Conservation (phyloP, 805 yeast genomes). For the Spathaspora arborariae region DNA sequence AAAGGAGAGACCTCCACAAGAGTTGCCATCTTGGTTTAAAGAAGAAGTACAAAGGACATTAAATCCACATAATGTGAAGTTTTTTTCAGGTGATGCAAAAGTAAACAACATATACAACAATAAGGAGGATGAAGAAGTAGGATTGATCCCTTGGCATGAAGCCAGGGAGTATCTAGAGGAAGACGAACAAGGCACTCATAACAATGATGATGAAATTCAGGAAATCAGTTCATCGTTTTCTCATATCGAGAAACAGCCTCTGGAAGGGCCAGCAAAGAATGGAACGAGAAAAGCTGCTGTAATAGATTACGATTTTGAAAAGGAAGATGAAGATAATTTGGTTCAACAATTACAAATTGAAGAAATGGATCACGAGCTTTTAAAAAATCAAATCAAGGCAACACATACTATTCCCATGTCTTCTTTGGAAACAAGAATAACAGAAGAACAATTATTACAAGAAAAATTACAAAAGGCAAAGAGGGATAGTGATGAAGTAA, state of each 20-base stretch:
- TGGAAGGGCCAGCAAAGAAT: conserved; percentile 1
- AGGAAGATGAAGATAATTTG: conserved; percentile 72
- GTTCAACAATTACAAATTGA: conserved; percentile 64
- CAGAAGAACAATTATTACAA: conserved; percentile 48
- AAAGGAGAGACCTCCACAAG: conserved; percentile 4
- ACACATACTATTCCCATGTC: conserved; percentile 15
- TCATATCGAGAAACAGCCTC: not conserved
- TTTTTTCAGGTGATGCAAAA: conserved; percentile 4
- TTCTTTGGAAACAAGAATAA: conserved; percentile 31
- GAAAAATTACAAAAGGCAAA: conserved; percentile 63
- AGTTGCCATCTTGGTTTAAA: conserved; percentile 33
- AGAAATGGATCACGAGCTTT: conserved; percentile 65
- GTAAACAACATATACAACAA: not conserved
- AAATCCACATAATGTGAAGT: conserved; percentile 9
- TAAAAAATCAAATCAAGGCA: conserved; percentile 37
- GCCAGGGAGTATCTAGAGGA: conserved; percentile 30
- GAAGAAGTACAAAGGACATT: conserved; percentile 7
- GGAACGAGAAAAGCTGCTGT: conserved; percentile 14
- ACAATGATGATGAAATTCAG: conserved; percentile 11
- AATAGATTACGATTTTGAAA: conserved; percentile 65
- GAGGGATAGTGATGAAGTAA: conserved; percentile 90
- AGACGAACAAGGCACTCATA: conserved; percentile 6
- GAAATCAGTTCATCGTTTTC: conserved; percentile 7
- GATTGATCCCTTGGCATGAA: conserved; percentile 50
- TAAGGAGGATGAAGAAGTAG: conserved; percentile 44